Conservation (phyloP, 2,329 filamentous ascomycete species). For the Hymenoscyphus occultus region DNA sequence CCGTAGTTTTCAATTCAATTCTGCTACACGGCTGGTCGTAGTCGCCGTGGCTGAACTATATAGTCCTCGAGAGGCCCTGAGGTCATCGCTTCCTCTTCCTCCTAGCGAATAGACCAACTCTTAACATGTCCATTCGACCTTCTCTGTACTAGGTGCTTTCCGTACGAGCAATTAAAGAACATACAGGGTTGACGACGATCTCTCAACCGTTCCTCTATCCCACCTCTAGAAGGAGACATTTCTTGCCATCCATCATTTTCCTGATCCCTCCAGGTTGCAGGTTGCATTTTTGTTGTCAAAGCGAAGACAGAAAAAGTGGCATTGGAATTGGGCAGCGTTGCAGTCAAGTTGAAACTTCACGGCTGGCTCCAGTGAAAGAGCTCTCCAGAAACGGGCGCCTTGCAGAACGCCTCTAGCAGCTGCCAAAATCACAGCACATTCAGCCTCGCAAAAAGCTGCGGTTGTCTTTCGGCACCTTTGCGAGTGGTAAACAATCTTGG, state of each 20-base stretch:
- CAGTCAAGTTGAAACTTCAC: constrained; percentile 27
- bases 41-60: constrained; percentile 29
- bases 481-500: neutral
- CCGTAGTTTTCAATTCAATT: constrained; percentile 16
- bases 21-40: constrained; percentile 24
- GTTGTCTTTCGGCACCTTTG: neutral
- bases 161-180: constrained; percentile 26
- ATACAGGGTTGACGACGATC: constrained; percentile 25
- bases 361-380: constrained; percentile 34
- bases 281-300: neutral
- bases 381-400: neutral
- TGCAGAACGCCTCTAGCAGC: neutral
- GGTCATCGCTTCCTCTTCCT: constrained; percentile 15
- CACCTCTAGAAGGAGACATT: neutral
- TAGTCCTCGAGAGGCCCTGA: constrained; percentile 27
- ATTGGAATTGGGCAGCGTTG: constrained; percentile 12
- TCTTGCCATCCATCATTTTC: no score
- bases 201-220: constrained; percentile 19
- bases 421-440: constrained; percentile 3
- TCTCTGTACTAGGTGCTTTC: constrained; percentile 26
- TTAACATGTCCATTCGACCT: constrained; percentile 30
- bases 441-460: constrained; percentile 13
- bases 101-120: neutral
- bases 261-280: no score
- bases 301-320: neutral